phyloP scores from a whole-genome alignment of 768 basidiomycete genomes.

The Chiua virens region DNA sequence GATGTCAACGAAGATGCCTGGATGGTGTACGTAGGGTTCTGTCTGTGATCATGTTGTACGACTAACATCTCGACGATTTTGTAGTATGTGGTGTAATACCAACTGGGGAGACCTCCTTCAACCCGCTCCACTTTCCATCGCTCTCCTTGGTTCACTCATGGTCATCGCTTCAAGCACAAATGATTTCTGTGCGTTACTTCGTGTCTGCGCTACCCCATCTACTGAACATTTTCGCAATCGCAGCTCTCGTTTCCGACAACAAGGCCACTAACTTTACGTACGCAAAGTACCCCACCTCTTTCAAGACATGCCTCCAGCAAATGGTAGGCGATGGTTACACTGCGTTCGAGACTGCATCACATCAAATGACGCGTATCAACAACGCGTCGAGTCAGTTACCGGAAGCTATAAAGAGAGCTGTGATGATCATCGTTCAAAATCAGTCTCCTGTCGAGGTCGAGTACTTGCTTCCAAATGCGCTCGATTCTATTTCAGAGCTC shows the following conservation, averaged over 20 bases:
- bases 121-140: slow-evolving; percentile 16
- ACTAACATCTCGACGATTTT: neutral
- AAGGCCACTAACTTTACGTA: slow-evolving; percentile 7
- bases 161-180: slow-evolving; percentile 15
- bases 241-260: slow-evolving; percentile 12
- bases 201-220: neutral
- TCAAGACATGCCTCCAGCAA: slow-evolving; percentile 22
- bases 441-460: slow-evolving; percentile 11
- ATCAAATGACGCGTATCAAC: slow-evolving; percentile 21
- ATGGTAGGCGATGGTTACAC: slow-evolving; percentile 23
- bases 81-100: slow-evolving; percentile 20
- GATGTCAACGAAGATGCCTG: slow-evolving; percentile 21
- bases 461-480: slow-evolving; percentile 15
- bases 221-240: neutral
- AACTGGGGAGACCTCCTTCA: slow-evolving; percentile 22
- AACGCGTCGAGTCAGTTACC: slow-evolving; percentile 18
- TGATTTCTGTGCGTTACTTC: slow-evolving; percentile 13
- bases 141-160: slow-evolving; percentile 18
- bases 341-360: slow-evolving; percentile 19
- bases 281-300: slow-evolving; percentile 20
- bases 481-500: slow-evolving; percentile 19
- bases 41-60: neutral
- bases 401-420: slow-evolving; percentile 15
- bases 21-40: slow-evolving; percentile 17
- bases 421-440: slow-evolving; percentile 12